Conservation (phyloP, 495 filamentous ascomycete genomes). For the Penicillium lagena region DNA sequence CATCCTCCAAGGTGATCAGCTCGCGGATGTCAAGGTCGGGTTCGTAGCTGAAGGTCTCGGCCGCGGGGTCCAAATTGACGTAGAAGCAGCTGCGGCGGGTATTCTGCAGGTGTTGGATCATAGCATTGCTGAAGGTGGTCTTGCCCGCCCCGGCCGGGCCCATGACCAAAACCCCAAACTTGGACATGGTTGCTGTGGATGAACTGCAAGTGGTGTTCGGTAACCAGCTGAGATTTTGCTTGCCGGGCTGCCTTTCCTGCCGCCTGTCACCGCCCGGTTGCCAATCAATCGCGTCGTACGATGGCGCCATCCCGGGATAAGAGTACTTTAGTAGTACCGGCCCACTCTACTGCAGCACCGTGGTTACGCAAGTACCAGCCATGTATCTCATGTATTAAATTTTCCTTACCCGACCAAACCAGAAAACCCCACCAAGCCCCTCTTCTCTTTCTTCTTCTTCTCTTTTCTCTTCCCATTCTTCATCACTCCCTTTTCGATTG, state of each 20-base stretch:
- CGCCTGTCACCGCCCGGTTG: conserved; percentile 1
- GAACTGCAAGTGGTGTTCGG: not conserved
- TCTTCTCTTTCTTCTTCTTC: conserved; percentile 10
- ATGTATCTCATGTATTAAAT: not conserved
- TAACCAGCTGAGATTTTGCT: conserved; percentile 6
- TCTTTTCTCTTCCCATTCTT: conserved; percentile 11
- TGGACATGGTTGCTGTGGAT: conserved; percentile 59
- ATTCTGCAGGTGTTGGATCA: conserved; percentile 86
- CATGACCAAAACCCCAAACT: conserved; percentile 91
- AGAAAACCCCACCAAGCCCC: conserved; percentile 22
- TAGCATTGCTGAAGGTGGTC: conserved; percentile 89
- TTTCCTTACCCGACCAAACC: conserved; percentile 3
- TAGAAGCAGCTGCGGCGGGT: conserved; percentile 91
- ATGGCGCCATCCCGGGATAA: conserved; percentile 19
- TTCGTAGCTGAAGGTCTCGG: conserved; percentile 83
- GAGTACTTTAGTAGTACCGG: conserved; percentile 11
- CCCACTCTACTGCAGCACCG: not conserved
- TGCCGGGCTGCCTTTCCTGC: not conserved
- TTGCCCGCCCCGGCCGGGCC: conserved; percentile 87
- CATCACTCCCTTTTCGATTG: conserved; percentile 17
- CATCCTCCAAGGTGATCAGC: conserved; percentile 91
- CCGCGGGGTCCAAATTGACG: conserved; percentile 95
- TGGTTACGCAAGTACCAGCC: conserved; percentile 3
- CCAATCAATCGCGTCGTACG: conserved; percentile 5
- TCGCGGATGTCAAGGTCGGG: conserved; percentile 97